Base-by-base conservation (phyloP, 495 filamentous ascomycete species). In the Annulohypoxylon nitens region DNA sequence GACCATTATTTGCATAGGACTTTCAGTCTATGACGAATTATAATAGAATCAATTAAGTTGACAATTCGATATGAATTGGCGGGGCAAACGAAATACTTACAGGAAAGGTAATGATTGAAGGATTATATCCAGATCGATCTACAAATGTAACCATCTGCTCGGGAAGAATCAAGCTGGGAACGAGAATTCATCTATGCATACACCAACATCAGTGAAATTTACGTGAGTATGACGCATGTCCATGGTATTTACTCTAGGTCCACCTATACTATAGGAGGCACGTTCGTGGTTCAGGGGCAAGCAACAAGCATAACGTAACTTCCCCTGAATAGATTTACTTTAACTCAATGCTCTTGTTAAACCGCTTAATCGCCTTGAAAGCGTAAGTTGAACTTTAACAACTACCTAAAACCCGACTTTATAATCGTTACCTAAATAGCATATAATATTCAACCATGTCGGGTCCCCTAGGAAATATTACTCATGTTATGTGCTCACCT, bases 221-320 rank as follows among this genome's bases (percentile, higher is more conserved):
- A 61, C 58, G 45, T 58, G 48, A 69, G 20, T 37, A 61, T 69
- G 65, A 61, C 57, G 57, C 57, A 68, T 23, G 39, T 36, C 34
- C 37, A 16, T 7, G 30, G 18, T 12, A 5, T 18, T 11, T 23
- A 41, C 12, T 26, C 14, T 30, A 20, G 47, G 11, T 25, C 4
- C 25, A 18, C 2, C 30, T 30, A 12, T 12, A 4, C 36, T 39
- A 39, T 30, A 30, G 30, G 30, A 30, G 30, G 30, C 30, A 30
- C 30, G 30, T 30, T 30, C 30, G 30, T 30, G 14, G 48, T 67
- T 30, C 36, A 25, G 64, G 53, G 26, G 41, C 18, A 51, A 39
- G 9, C 23, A 33, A 11, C 11, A 61, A 34, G 18, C 41, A 26
- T 11, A 48, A 61, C 12, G 26, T 61, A 1, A 0, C 45, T 34